These are phyloP conservation scores for Candida nitratophila DNA, from an alignment of 805 yeast species.

Conservation along the genomic window DNA sequence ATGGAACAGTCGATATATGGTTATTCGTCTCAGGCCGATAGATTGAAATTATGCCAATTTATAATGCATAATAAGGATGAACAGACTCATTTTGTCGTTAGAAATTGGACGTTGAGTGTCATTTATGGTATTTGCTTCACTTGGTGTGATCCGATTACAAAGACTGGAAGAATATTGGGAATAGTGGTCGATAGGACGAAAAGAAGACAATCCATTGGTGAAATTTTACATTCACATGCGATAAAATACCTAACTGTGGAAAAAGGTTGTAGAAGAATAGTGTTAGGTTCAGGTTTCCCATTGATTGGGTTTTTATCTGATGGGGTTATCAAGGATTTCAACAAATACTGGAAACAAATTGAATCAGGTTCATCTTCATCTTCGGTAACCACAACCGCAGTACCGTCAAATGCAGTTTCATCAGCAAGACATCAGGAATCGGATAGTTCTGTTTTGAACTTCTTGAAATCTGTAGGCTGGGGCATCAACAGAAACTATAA, in stretches of 20 bases:
- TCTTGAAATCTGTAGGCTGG: slow-evolving; percentile 38
- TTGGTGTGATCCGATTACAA: slow-evolving; percentile 35
- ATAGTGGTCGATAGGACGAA: slow-evolving; percentile 47
- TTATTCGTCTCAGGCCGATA: neutral
- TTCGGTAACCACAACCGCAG: slow-evolving; percentile 2
- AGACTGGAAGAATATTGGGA: slow-evolving; percentile 37
- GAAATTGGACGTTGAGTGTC: slow-evolving; percentile 48
- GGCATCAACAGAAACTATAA: slow-evolving; percentile 14
- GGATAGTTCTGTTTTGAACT: slow-evolving; percentile 14
- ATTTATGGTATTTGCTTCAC: slow-evolving; percentile 49
- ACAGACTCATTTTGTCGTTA: slow-evolving; percentile 46
- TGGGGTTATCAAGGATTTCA: slow-evolving; percentile 7
- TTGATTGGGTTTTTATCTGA: slow-evolving; percentile 16
- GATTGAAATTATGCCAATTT: slow-evolving; percentile 11
- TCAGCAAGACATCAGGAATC: slow-evolving; percentile 12
- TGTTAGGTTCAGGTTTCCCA: slow-evolving; percentile 43
- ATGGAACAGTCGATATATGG: slow-evolving; percentile 6
- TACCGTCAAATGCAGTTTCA: slow-evolving; percentile 1
- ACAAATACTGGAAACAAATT: slow-evolving; percentile 7
- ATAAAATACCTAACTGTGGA: slow-evolving; percentile 40
- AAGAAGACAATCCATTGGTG: slow-evolving; percentile 48
- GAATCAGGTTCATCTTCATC: slow-evolving; percentile 4
- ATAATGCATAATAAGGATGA: slow-evolving; percentile 16
- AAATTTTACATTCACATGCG: slow-evolving; percentile 46
- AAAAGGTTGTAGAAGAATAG: slow-evolving; percentile 30